These are phyloP conservation scores for Medicago ruthenica DNA, from an alignment of 306 rosid genomes.

Conservation along the genomic window DNA sequence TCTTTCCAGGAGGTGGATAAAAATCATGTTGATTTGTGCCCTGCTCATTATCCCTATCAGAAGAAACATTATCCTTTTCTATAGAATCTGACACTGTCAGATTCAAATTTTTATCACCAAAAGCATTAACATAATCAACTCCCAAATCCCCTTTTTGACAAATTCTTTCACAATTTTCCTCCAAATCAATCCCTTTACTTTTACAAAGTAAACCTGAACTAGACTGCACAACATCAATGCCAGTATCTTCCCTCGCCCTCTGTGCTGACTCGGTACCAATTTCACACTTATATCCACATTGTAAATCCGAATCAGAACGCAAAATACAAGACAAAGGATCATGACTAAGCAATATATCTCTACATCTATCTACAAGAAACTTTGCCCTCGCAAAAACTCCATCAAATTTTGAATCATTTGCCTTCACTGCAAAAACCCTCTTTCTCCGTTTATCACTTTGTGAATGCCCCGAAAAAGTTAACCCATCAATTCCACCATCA, in stretches of 20 bases:
- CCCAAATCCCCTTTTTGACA: constrained; percentile 31
- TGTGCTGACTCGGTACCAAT: not conserved
- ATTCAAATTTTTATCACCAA: constrained; percentile 26
- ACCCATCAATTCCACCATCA: constrained; percentile 26
- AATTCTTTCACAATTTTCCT: constrained; percentile 11
- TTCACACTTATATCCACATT: constrained; percentile 9
- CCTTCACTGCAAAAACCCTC: constrained; percentile 65
- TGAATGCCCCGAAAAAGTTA: constrained; percentile 50
- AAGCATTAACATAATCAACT: constrained; percentile 30
- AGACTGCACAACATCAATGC: constrained; percentile 30
- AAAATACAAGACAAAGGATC: constrained; percentile 60
- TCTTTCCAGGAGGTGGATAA: constrained; percentile 67
- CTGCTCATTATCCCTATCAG: constrained; percentile 34
- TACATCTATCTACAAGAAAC: constrained; percentile 55
- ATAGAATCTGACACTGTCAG: constrained; percentile 18
- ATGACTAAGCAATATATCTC: constrained; percentile 58
- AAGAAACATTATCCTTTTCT: constrained; percentile 37
- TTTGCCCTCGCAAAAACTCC: constrained; percentile 51
- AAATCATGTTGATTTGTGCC: not conserved
- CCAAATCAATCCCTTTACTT: constrained; percentile 38
- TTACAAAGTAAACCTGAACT: constrained; percentile 31
- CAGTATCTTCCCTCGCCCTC: constrained; percentile 29
- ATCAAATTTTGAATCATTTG: constrained; percentile 35
- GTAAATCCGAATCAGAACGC: constrained; percentile 23
- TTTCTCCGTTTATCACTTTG: constrained; percentile 56